phyloP scores from a whole-genome alignment of 768 basidiomycete genomes.

The Wakefieldia striispora region DNA sequence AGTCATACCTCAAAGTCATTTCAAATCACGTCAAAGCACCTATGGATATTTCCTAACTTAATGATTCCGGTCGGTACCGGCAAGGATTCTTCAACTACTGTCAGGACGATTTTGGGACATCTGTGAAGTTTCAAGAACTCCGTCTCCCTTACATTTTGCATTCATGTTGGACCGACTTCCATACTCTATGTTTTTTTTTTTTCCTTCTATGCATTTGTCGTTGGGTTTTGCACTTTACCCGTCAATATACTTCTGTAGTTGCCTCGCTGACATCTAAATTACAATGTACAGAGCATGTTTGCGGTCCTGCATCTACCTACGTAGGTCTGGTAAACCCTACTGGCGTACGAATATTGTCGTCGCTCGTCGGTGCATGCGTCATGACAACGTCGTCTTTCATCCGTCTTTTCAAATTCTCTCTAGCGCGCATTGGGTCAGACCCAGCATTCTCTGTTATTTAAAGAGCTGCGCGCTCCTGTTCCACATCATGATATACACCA shows the following conservation, averaged over 20 bases:
- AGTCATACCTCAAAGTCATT: conserved; percentile 15
- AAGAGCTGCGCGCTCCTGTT: no score
- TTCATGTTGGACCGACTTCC: conserved; percentile 15
- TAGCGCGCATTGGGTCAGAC: no score
- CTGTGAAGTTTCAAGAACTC: conserved; percentile 8
- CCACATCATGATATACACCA: no score
- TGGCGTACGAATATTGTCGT: no score
- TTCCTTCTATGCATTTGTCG: conserved; percentile 11
- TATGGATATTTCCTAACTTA: conserved; percentile 26
- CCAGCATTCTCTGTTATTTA: no score
- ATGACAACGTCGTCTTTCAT: no score
- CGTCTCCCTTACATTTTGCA: conserved; percentile 11
- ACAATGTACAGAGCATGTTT: conserved; percentile 28
- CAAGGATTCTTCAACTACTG: conserved; percentile 3
- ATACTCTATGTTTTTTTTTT: conserved; percentile 10
- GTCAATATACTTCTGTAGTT: conserved; percentile 9
- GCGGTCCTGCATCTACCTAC: background rate
- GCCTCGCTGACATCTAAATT: conserved; percentile 19
- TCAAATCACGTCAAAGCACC: conserved; percentile 11
- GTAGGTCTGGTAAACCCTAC: no score
- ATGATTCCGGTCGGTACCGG: conserved; percentile 3
- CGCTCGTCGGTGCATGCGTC: no score
- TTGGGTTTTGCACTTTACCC: conserved; percentile 5
- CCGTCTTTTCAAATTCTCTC: no score
- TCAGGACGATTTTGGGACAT: conserved; percentile 20